phyloP scores from a whole-genome alignment of 2,329 filamentous ascomycete species.

The Phoma sp. region DNA sequence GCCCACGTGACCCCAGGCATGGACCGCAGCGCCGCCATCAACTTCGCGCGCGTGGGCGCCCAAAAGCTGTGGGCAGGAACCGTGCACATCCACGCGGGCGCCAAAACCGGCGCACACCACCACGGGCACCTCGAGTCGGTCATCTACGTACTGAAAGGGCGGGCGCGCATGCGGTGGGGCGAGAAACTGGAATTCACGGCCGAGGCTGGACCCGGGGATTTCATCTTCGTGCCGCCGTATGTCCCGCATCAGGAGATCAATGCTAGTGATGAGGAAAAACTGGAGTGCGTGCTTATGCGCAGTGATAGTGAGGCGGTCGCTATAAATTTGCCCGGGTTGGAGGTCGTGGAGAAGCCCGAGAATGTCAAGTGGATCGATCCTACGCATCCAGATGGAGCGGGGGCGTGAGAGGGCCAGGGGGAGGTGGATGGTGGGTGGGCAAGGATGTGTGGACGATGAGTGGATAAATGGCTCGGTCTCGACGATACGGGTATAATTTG shows the following conservation, averaged over 20 bases:
- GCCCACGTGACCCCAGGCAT: constrained; percentile 14
- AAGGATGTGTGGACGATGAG: not conserved
- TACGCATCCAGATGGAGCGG: constrained; percentile 16
- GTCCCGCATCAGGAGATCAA: constrained; percentile 21
- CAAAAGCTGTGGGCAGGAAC: constrained; percentile 16
- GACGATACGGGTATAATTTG: not conserved
- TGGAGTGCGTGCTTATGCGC: constrained; percentile 18
- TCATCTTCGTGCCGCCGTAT: constrained; percentile 20
- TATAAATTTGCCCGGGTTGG: constrained; percentile 8
- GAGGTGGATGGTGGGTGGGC: not conserved
- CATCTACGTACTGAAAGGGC: constrained; percentile 15
- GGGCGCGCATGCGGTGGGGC: constrained; percentile 19
- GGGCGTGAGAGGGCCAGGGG: not conserved
- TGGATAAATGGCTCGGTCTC: not conserved
- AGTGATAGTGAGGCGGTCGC: constrained; percentile 18
- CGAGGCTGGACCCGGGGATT: constrained; percentile 14
- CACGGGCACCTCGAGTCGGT: constrained; percentile 14
- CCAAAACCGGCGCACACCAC: constrained; percentile 16
- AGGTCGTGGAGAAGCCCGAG: constrained; percentile 8
- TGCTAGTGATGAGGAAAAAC: constrained; percentile 15
- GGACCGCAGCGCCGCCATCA: constrained; percentile 12
- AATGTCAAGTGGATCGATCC: constrained; percentile 16
- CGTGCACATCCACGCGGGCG: constrained; percentile 17
- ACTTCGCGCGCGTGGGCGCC: constrained; percentile 12
- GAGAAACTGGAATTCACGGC: constrained; percentile 15